Evolutionary conservation across 2,329 filamentous ascomycete genomes (phyloP).

Genomic region (Mycosphaerella arachidis): DNA sequence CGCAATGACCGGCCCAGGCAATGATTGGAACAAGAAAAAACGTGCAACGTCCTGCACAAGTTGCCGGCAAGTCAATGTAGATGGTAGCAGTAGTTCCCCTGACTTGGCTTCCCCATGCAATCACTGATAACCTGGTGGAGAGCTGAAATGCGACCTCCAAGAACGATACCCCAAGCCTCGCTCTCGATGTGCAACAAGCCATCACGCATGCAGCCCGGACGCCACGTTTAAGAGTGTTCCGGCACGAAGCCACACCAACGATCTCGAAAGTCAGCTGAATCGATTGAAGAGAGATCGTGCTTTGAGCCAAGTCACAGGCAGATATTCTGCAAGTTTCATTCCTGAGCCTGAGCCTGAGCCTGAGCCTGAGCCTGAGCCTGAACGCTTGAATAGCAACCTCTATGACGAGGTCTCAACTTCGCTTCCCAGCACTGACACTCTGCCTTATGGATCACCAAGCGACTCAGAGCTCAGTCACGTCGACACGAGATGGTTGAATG

Average conservation of each 20-base stretch:
- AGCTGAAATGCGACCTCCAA: constrained; percentile 2
- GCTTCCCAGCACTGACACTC: background rate
- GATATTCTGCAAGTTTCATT: background rate
- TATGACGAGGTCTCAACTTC: background rate
- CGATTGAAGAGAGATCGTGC: constrained; percentile 1
- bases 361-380: background rate
- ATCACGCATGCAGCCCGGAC: constrained; percentile 2
- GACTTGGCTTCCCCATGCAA: no score
- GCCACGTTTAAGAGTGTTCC: constrained; percentile 2
- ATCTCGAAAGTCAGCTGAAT: constrained; percentile 1
- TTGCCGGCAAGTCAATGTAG: constrained; percentile 2
- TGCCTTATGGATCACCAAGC: background rate
- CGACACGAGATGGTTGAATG: background rate
- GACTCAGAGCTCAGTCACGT: background rate
- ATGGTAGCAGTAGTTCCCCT: background rate
- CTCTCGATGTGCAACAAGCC: background rate
- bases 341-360: background rate
- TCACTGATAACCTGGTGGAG: background rate
- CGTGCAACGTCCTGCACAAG: constrained; percentile 1
- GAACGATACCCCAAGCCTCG: constrained; percentile 2
- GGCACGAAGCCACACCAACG: background rate
- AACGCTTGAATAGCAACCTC: background rate
- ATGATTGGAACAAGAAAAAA: background rate
- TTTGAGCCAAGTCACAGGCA: background rate
- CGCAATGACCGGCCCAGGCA: no score